phyloP scores from a whole-genome alignment of 2,329 filamentous ascomycete species.

The Thermoascus crustaceus region DNA sequence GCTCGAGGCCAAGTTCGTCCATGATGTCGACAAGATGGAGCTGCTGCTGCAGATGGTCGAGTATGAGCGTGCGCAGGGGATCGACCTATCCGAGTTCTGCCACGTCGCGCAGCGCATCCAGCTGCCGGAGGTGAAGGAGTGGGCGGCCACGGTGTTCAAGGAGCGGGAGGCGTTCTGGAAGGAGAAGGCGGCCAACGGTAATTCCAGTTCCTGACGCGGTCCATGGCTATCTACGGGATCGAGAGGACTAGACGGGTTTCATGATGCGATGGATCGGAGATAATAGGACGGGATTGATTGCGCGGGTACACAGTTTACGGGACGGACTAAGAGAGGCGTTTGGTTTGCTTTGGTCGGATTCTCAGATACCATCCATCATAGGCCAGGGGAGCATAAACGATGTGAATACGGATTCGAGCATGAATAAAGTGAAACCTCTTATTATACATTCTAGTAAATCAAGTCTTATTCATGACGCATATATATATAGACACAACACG shows the following conservation, averaged over 20 bases:
- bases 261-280: no score
- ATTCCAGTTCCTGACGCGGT: no score
- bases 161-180: slow-evolving; percentile 72
- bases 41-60: slow-evolving; percentile 91
- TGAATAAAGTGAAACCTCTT: no score
- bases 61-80: slow-evolving; percentile 67
- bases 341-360: background rate
- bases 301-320: background rate
- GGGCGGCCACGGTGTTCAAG: slow-evolving; percentile 66
- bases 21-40: slow-evolving; percentile 97
- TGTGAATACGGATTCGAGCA: no score
- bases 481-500: slow-evolving; percentile 1
- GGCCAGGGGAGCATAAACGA: no score
- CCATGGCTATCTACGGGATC: no score
- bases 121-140: slow-evolving; percentile 68
- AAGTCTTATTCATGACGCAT: background rate
- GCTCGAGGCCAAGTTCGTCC: slow-evolving; percentile 77
- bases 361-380: background rate
- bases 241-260: no score
- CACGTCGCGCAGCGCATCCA: slow-evolving; percentile 67
- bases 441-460: no score
- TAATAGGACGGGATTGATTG: no score
- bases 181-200: slow-evolving; percentile 13
- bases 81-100: slow-evolving; percentile 80
- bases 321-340: background rate